These are phyloP conservation scores for Chalaropsis ovoidea DNA, from an alignment of 2,329 filamentous ascomycete species.

Conservation along the genomic window DNA sequence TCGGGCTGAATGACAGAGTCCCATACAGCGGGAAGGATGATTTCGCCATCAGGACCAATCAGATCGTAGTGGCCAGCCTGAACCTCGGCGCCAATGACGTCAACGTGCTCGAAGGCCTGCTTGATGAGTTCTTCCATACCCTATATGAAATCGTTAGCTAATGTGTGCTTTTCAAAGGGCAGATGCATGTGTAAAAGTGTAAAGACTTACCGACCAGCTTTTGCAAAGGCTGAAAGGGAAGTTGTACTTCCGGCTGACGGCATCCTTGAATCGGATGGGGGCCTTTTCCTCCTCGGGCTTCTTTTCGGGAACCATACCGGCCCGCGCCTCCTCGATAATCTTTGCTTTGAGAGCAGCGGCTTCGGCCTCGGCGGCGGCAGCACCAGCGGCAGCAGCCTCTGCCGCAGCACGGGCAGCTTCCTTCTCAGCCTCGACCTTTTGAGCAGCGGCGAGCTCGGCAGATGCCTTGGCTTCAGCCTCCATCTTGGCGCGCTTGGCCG, in stretches of 20 bases:
- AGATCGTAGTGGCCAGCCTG: slow-evolving; percentile 71
- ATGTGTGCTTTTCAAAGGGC: not conserved
- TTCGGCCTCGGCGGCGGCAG: slow-evolving; percentile 41
- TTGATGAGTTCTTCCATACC: slow-evolving; percentile 81
- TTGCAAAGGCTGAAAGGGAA: slow-evolving; percentile 81
- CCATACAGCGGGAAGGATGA: slow-evolving; percentile 70
- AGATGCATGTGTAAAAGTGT: not conserved
- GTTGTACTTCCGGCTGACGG: slow-evolving; percentile 80
- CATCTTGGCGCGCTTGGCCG: slow-evolving; percentile 28
- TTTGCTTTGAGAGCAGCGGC: slow-evolving; percentile 46
- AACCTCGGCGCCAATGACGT: slow-evolving; percentile 64
- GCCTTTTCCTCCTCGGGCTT: slow-evolving; percentile 49
- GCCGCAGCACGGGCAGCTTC: slow-evolving; percentile 35
- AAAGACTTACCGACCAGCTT: slow-evolving; percentile 62
- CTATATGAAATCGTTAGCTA: slow-evolving; percentile 35
- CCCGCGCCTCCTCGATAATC: slow-evolving; percentile 46
- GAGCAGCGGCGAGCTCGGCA: slow-evolving; percentile 35
- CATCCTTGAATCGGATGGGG: slow-evolving; percentile 84
- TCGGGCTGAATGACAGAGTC: slow-evolving; percentile 72
- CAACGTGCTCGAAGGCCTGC: slow-evolving; percentile 71
- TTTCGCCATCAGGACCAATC: slow-evolving; percentile 67
- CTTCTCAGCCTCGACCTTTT: slow-evolving; percentile 32
- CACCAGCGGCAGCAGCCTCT: slow-evolving; percentile 33
- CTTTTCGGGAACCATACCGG: slow-evolving; percentile 41
- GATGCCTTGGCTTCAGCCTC: slow-evolving; percentile 30